Conservation (phyloP, 1,284 basidiomycete genomes). For the Fomitiporia mediterranea region DNA sequence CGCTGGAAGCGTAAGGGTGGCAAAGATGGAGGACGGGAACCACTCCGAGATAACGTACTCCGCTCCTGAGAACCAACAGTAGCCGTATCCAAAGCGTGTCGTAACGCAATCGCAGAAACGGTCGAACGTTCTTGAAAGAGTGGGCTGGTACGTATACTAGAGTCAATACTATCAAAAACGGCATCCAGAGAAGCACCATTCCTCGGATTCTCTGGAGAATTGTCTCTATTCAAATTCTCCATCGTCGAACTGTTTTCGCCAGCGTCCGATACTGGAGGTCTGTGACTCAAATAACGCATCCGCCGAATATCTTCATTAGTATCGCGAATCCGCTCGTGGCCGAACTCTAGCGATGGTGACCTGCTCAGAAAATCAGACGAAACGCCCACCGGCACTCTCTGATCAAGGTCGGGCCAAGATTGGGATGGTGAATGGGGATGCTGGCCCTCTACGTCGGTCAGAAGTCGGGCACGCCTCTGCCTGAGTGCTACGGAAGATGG, state of each 20-base stretch:
- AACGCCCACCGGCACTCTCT: neutral
- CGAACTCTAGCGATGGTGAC: too few species aligned
- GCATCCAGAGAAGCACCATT: neutral
- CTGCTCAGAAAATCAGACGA: too few species aligned
- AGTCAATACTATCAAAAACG: too few species aligned
- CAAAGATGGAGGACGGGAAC: constrained; percentile 12
- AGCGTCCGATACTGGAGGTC: too few species aligned
- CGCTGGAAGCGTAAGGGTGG: constrained; percentile 13
- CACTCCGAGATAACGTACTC: neutral
- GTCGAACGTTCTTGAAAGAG: too few species aligned
- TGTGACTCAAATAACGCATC: too few species aligned
- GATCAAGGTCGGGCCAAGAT: neutral
- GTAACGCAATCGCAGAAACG: too few species aligned
- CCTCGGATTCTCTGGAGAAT: neutral
- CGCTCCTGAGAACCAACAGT: neutral
- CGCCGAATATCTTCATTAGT: too few species aligned
- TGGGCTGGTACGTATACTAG: too few species aligned
- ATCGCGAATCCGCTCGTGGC: too few species aligned
- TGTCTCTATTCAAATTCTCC: too few species aligned
- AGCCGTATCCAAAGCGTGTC: neutral
- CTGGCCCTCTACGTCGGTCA: neutral
- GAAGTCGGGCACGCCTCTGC: neutral
- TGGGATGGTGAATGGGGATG: neutral
- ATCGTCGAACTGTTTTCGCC: too few species aligned
- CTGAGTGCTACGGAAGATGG: neutral